A percentile compares a stretch with the other conserved stretches of the same genome.
Evolutionary conservation across 306 rosid species (phyloP).

Genomic region (Lathyrus oleraceus): DNA sequence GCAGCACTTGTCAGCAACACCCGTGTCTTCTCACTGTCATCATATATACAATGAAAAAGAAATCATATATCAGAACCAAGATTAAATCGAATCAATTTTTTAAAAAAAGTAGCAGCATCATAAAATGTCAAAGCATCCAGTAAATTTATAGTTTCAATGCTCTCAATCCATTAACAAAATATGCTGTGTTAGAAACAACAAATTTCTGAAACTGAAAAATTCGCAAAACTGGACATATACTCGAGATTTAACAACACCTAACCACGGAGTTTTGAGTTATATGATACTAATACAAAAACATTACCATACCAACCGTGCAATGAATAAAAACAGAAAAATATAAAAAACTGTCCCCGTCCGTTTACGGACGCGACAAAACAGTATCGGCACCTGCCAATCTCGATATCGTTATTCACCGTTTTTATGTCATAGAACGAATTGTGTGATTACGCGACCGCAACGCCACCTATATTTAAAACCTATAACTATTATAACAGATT

Average conservation of each 20-base stretch:
- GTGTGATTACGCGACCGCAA: neutral
- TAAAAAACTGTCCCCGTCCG: neutral
- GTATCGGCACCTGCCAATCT: neutral
- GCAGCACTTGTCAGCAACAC: conserved; percentile 85
- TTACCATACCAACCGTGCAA: neutral
- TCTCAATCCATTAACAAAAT: neutral
- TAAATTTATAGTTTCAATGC: neutral
- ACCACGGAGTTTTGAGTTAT: neutral
- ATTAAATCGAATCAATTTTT: conserved; percentile 3
- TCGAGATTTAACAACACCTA: neutral
- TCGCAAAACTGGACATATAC: neutral
- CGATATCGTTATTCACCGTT: neutral
- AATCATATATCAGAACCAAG: conserved; percentile 10
- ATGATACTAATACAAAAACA: neutral
- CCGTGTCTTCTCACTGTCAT: conserved; percentile 82
- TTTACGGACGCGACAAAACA: neutral
- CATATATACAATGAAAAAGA: neutral
- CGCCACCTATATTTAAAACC: neutral
- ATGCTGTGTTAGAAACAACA: neutral
- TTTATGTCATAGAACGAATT: too few relatives aligned
- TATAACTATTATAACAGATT: neutral
- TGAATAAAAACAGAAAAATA: neutral
- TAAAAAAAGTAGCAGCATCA: neutral
- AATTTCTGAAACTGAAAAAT: neutral
- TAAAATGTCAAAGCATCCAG: conserved; percentile 1